A percentile compares a stretch with the other conserved stretches of the same genome.
These are phyloP conservation scores for Ajuga reptans DNA, from an alignment of 305 asterid genomes.

Conservation along the genomic window DNA sequence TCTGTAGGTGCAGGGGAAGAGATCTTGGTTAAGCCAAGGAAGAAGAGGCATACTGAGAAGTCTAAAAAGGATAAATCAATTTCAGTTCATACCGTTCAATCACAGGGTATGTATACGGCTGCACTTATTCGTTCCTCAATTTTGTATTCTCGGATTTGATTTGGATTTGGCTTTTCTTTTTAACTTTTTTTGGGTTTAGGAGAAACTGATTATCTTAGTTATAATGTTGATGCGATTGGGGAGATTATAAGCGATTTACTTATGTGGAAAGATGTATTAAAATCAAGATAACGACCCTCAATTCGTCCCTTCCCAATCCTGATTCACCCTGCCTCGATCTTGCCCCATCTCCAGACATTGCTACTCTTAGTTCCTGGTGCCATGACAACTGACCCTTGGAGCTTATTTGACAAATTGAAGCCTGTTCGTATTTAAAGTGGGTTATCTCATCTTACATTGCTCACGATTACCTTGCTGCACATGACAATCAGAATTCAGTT, in stretches of 20 bases:
- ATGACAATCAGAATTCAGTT: too few species aligned
- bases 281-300: too few species aligned
- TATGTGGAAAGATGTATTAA: slow-evolving; percentile 91
- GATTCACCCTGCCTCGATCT: too few species aligned
- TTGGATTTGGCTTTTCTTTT: background rate
- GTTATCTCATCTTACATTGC: too few species aligned
- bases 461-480: too few species aligned
- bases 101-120: slow-evolving; percentile 36
- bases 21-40: slow-evolving; percentile 42
- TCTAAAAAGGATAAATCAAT: slow-evolving; percentile 44
- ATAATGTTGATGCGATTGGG: slow-evolving; percentile 35
- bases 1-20: slow-evolving; percentile 50
- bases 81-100: slow-evolving; percentile 27
- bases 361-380: too few species aligned
- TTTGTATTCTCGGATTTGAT: background rate
- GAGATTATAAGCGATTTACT: slow-evolving; percentile 40
- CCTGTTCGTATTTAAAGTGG: too few species aligned
- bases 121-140: background rate
- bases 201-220: slow-evolving; percentile 36
- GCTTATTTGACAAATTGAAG: too few species aligned
- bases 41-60: slow-evolving; percentile 48
- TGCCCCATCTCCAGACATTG: too few species aligned
- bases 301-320: too few species aligned
- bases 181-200: slow-evolving; percentile 20
- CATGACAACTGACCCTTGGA: too few species aligned